Evolutionary conservation across 1,284 basidiomycete genomes (phyloP), one percentile per base, ranked within the genome.

Genomic region (Microbotryum violaceum): DNA sequence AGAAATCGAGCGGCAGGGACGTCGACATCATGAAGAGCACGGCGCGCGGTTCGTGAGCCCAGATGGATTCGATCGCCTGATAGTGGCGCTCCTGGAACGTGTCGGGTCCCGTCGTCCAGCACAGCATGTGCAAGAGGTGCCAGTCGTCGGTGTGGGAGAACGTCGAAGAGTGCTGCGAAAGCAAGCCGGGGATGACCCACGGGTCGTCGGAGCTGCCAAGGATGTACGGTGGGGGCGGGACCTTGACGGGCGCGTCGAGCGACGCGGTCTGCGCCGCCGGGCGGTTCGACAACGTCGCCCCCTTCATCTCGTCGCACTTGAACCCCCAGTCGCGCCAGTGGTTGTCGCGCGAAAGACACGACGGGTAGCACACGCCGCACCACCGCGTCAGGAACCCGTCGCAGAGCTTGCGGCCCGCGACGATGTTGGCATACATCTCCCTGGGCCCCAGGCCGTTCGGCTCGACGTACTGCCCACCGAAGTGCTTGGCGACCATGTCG

Each of bases 401-500:
- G 62, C 67, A 69, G 45, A 48, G 58, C 57, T 61, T 62, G 8
- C 61, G 25, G 0, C 63, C 67, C 10, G 25, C 48, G 23, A 57
- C 29, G 44, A 69, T 42, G 53, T 69, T 69, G 37, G 37, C 54
- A 53, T 61, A 69, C 67, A 69, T 67, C 54, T 65, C 63, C 42
- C 56, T 46, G 8, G 55, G 29, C 3, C 63, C 65, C 53, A 57
- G 31, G 2, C 63, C 63, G 46, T 29, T 56, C 44, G 56, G 54
- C 45, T 63, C 63, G 47, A 9, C 31, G 59, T 64, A 61, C 51
- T 66, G 53, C 6, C 60, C 45, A 27, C 58, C 60, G 29, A 68
- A 68, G 20, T 62, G 67, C 59, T 67, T 66, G 12, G 65, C 67
- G 50, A 69, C 52, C 58, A 69, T 57, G 53, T 69, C 67, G 65